Evolutionary conservation across 139 green algal genomes (phyloP).

Genomic region (Volvox africanus): DNA sequence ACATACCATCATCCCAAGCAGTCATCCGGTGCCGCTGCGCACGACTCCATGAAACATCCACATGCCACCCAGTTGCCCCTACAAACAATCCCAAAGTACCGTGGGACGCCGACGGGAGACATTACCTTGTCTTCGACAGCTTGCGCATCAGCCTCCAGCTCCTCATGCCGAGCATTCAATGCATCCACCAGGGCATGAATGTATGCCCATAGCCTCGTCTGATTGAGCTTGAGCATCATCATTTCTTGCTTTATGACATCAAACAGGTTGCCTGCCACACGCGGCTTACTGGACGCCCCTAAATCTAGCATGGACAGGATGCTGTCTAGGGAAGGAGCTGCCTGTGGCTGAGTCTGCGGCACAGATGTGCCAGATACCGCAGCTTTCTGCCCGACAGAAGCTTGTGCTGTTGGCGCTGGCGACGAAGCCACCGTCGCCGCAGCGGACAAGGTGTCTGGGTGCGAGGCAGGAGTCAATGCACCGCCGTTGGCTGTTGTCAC

Average conservation of each 20-base stretch:
- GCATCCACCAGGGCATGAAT: conserved; percentile 37
- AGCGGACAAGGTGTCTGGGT: too few relatives aligned
- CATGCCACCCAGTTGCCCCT: not conserved
- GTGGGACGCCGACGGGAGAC: not conserved
- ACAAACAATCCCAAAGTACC: not conserved
- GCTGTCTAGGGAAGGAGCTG: conserved; percentile 49
- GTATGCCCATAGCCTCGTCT: conserved; percentile 42
- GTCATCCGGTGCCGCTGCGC: not conserved
- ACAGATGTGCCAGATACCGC: not conserved
- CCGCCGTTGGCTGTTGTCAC: too few relatives aligned
- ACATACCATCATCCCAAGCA: not conserved
- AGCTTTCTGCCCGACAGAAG: not conserved
- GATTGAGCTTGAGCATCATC: conserved; percentile 51
- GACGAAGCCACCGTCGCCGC: too few relatives aligned
- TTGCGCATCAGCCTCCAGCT: conserved; percentile 35
- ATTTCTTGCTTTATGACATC: conserved; percentile 73
- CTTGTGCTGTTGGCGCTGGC: not conserved
- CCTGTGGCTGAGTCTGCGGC: not conserved
- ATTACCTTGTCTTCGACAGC: conserved; percentile 22
- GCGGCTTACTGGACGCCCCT: conserved; percentile 48
- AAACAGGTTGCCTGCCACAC: conserved; percentile 55
- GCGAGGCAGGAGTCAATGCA: too few relatives aligned
- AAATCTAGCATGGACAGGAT: conserved; percentile 57
- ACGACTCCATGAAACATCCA: too few relatives aligned
- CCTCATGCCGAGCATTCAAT: conserved; percentile 25